Base-by-base conservation (phyloP, 1,284 basidiomycete species). In the Rhodotorula sp. region DNA sequence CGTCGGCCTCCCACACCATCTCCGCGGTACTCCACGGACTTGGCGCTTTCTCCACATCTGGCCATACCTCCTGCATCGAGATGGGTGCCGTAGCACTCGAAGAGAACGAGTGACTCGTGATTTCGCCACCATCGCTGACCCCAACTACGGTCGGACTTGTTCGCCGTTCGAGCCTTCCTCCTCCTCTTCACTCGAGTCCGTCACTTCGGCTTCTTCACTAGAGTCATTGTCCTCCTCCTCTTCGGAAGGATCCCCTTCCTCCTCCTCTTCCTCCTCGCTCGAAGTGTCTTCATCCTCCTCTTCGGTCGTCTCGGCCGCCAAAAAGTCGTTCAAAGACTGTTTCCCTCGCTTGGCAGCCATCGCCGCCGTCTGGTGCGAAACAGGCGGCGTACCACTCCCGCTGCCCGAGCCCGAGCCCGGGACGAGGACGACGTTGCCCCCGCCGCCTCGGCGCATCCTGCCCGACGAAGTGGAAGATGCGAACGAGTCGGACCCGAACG, bases 161-260 rank as follows among this genome's bases (percentile, higher is more conserved):
- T 49, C 48, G 20, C 24, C 20, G 14, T 20, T 24, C 48, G 77
- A 70, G 29, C 77, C 76, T 8, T 78, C 77, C 42, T 44, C 53
- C 33, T 64, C 67, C 14, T 58, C 59, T 33, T 44, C 61, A 15
- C 64, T 67, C 4, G 60, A 60, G 15, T 65, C 64, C 26, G 63
- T 58, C 42, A 45, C 64, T 2, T 79, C 83, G 79, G 84, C 84
- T 26, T 70, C 78, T 72, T 78, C 76, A 1, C 77, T 69, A 24
- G 77, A 76, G 7, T 78, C 78, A 30, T 76, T 78, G 4, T 77
- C 79, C 42, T 78, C 61, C 6, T 66, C 64, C 42, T 53, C 57
- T 8, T 78, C 79, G 37, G 54, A 30, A 15, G 24, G 71, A 24
- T 80, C 84, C 79, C 84, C 84, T 29, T 71, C 78, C 79, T 84